Evolutionary conservation across 148 eudicot genomes (phyloP).

Genomic region (Euryodendron excelsum): DNA sequence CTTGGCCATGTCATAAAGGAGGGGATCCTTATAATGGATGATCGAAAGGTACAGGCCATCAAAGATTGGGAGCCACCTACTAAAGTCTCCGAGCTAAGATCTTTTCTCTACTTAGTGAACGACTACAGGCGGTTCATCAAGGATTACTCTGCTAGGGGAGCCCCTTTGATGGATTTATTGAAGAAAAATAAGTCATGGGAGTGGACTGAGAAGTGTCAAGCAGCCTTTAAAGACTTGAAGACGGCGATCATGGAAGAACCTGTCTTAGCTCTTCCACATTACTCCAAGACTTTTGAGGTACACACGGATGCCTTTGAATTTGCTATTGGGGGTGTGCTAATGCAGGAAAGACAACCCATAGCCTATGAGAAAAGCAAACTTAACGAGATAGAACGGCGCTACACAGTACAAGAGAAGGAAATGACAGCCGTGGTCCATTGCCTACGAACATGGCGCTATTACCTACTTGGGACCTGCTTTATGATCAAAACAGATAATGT

Average conservation of each 20-base stretch:
- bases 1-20: neutral
- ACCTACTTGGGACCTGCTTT: neutral
- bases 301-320: neutral
- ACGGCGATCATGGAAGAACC: neutral
- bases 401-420: neutral
- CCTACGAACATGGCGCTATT: neutral
- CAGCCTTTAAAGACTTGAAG: slow-evolving; percentile 1
- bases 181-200: neutral
- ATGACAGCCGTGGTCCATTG: neutral
- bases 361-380: neutral
- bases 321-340: slow-evolving; percentile 11
- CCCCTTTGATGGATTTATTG: neutral
- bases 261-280: neutral
- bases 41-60: neutral
- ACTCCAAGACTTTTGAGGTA: neutral
- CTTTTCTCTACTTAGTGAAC: neutral
- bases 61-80: neutral
- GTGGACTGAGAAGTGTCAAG: neutral
- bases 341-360: slow-evolving; percentile 1
- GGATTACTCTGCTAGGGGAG: neutral
- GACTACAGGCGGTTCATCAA: neutral
- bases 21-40: neutral
- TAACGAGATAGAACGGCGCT: neutral
- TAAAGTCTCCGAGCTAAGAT: neutral
- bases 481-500: neutral